Percentiles rank a stretch among this genome's conserved stretches.
These are phyloP conservation scores for Haplosporangium sp. DNA, from an alignment of 371 early-diverging fungal genomes.

Conservation along the genomic window DNA sequence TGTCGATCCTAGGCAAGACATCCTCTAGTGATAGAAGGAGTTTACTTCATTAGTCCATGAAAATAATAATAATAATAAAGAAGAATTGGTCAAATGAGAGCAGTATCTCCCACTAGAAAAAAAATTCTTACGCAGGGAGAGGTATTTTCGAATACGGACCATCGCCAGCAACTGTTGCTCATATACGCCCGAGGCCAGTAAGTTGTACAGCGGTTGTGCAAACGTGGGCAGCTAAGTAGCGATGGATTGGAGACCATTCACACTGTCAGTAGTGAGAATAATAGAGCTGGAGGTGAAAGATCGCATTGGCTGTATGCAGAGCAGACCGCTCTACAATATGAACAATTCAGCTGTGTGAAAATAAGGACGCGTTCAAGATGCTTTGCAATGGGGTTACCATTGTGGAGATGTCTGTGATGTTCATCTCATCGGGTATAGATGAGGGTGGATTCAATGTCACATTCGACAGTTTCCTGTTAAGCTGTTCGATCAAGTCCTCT, in stretches of 20 bases:
- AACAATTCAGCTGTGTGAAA: neutral
- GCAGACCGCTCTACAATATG: neutral
- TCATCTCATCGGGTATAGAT: constrained; percentile 53
- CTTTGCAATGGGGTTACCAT: constrained; percentile 22
- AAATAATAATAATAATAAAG: neutral
- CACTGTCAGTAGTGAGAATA: neutral
- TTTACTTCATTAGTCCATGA: neutral
- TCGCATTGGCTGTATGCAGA: neutral
- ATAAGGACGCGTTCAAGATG: neutral
- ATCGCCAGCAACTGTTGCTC: constrained; percentile 47
- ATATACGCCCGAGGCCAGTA: constrained; percentile 43
- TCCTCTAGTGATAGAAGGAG: constrained; percentile 27
- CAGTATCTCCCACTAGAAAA: neutral
- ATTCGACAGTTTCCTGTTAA: constrained; percentile 50
- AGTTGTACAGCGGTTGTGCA: constrained; percentile 49
- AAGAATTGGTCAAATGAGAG: constrained; percentile 2
- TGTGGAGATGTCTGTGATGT: constrained; percentile 49
- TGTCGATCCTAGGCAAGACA: constrained; percentile 50
- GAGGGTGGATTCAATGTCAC: constrained; percentile 49
- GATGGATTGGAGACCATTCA: neutral
- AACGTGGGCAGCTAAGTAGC: constrained; percentile 37
- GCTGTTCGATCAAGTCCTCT: constrained; percentile 52
- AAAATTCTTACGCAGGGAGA: constrained; percentile 44
- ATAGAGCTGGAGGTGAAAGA: neutral
- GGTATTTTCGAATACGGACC: constrained; percentile 54